Conservation (phyloP, 2,329 filamentous ascomycete species). For the Diaporthe citriasiana region DNA sequence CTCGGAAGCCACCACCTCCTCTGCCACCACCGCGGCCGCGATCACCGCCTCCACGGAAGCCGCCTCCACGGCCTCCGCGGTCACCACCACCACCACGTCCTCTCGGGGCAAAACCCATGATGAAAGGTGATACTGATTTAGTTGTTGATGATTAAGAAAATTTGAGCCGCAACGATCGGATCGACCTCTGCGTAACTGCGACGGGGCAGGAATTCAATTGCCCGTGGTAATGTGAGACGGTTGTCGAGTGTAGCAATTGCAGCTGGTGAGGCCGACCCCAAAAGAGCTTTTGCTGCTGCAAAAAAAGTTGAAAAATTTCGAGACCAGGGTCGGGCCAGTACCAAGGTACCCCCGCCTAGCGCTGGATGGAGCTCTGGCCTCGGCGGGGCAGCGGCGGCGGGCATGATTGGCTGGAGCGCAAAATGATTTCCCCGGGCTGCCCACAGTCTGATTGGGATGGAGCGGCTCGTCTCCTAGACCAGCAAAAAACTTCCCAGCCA, state of each 20-base stretch:
- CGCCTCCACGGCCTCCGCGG: constrained; percentile 54
- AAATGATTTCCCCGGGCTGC: constrained; percentile 40
- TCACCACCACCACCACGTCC: constrained; percentile 55
- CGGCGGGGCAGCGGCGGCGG: constrained; percentile 9
- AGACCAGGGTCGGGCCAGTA: constrained; percentile 34
- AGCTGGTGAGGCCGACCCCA: constrained; percentile 35
- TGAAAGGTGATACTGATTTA: constrained; percentile 32
- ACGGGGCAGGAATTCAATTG: constrained; percentile 27
- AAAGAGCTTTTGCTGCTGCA: constrained; percentile 38
- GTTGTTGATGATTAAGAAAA: neutral
- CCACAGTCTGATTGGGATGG: constrained; percentile 38
- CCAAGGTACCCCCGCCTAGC: constrained; percentile 40
- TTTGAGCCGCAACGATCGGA: constrained; percentile 24
- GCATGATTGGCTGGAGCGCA: constrained; percentile 37
- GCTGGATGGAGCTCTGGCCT: constrained; percentile 28
- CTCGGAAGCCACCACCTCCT: constrained; percentile 47
- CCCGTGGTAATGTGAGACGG: constrained; percentile 22
- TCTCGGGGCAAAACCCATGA: constrained; percentile 61
- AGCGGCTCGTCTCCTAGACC: constrained; percentile 37
- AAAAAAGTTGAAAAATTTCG: constrained; percentile 42
- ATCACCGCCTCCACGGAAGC: constrained; percentile 53
- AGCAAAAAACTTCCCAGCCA: constrained; percentile 40
- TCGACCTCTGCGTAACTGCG: constrained; percentile 27
- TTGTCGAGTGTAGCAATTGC: constrained; percentile 34
- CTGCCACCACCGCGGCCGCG: constrained; percentile 51